Conservation (phyloP, 352 stramenopile species). For the Phytophthora sp. region DNA sequence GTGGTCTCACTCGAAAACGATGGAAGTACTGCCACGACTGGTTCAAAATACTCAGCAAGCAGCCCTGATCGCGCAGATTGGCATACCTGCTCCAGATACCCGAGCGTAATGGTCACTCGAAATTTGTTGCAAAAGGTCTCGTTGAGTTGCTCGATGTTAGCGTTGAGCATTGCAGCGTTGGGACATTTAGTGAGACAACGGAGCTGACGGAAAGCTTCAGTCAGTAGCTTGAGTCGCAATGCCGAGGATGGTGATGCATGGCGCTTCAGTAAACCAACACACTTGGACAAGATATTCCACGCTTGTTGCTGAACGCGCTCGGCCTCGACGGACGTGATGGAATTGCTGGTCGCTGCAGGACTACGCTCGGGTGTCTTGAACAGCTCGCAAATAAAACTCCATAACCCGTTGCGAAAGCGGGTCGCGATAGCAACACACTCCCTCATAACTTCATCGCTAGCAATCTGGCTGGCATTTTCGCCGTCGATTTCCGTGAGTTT, state of each 20-base stretch:
- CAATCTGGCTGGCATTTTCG: slow-evolving; percentile 18
- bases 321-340: slow-evolving; percentile 67
- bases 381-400: slow-evolving; percentile 76
- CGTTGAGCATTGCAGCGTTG: slow-evolving; percentile 64
- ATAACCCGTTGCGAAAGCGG: slow-evolving; percentile 72
- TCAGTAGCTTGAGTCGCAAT: slow-evolving; percentile 55
- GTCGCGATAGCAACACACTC: slow-evolving; percentile 61
- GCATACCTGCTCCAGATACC: slow-evolving; percentile 56
- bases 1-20: slow-evolving; percentile 40
- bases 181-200: slow-evolving; percentile 72
- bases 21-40: slow-evolving; percentile 43
- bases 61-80: slow-evolving; percentile 44
- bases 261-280: slow-evolving; percentile 54
- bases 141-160: slow-evolving; percentile 73
- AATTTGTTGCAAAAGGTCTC: slow-evolving; percentile 72
- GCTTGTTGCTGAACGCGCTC: slow-evolving; percentile 71
- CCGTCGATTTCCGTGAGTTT: slow-evolving; percentile 47
- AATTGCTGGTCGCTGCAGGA: slow-evolving; percentile 25
- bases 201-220: slow-evolving; percentile 70
- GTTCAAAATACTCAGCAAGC: slow-evolving; percentile 74
- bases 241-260: slow-evolving; percentile 50
- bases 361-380: slow-evolving; percentile 59
- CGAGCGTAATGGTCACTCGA: slow-evolving; percentile 59
- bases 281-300: slow-evolving; percentile 60
- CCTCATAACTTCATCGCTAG: slow-evolving; percentile 50